Conservation (phyloP, 1,284 basidiomycete genomes). For the Pisolithus thermaeus region DNA sequence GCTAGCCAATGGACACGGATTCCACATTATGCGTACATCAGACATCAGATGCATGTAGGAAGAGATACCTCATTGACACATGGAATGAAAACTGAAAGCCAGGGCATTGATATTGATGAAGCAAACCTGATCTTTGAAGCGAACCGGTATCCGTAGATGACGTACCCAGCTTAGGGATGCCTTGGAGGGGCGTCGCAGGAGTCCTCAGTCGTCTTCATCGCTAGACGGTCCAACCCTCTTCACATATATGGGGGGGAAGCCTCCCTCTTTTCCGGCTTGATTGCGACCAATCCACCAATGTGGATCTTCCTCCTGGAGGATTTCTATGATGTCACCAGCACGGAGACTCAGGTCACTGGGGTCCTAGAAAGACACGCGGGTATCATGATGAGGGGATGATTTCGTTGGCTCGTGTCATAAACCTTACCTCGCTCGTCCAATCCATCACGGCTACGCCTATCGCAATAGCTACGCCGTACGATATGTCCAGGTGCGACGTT, state of each 20-base stretch:
- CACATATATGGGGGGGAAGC: slow-evolving; percentile 59
- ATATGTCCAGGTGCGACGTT: slow-evolving; percentile 22
- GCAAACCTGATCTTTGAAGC: slow-evolving; percentile 2
- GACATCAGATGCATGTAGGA: too few relatives aligned
- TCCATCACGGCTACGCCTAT: slow-evolving; percentile 27
- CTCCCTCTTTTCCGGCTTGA: slow-evolving; percentile 39
- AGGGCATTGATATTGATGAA: slow-evolving; percentile 7
- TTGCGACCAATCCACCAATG: slow-evolving; percentile 38
- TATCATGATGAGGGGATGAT: slow-evolving; percentile 6
- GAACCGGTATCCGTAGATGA: slow-evolving; percentile 4
- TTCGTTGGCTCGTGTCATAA: not conserved
- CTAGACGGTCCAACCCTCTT: slow-evolving; percentile 37
- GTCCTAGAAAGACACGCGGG: slow-evolving; percentile 38
- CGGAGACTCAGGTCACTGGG: slow-evolving; percentile 31
- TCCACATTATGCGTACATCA: too few relatives aligned
- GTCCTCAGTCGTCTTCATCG: slow-evolving; percentile 7
- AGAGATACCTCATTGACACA: too few relatives aligned
- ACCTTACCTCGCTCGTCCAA: slow-evolving; percentile 25
- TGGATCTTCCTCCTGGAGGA: slow-evolving; percentile 31
- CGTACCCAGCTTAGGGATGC: slow-evolving; percentile 14
- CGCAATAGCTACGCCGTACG: slow-evolving; percentile 7
- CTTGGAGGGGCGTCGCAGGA: slow-evolving; percentile 19
- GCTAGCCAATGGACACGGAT: too few relatives aligned
- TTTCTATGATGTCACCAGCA: slow-evolving; percentile 33
- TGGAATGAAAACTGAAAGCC: not conserved